These are phyloP conservation scores for Paramecium tetraurelia DNA, from an alignment of 73 alveolate genomes.

Conservation along the genomic window DNA sequence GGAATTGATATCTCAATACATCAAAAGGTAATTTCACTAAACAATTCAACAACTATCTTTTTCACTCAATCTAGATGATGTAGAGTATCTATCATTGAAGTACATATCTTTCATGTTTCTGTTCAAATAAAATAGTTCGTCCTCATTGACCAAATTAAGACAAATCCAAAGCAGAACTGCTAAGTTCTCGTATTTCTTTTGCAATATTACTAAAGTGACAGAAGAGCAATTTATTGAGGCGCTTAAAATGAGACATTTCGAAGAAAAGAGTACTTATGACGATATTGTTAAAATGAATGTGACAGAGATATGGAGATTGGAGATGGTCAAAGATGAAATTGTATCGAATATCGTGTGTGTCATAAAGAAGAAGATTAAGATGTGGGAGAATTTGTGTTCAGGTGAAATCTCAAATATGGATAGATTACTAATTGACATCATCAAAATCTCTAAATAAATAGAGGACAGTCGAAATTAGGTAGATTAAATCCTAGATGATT, in stretches of 20 bases:
- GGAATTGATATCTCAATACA: background rate
- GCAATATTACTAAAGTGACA: background rate
- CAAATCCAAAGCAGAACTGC: constrained; percentile 5
- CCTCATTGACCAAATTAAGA: background rate
- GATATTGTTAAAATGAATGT: constrained; percentile 28
- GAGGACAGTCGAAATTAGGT: background rate
- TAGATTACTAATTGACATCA: background rate
- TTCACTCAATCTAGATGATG: background rate
- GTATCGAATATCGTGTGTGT: background rate
- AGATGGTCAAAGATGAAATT: constrained; percentile 10
- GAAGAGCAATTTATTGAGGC: constrained; percentile 8
- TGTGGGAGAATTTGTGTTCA: constrained; percentile 32
- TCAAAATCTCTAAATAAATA: background rate
- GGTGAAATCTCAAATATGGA: constrained; percentile 29
- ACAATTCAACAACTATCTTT: constrained; percentile 10
- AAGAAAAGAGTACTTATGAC: constrained; percentile 7
- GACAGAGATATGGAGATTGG: constrained; percentile 40
- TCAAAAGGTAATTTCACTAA: constrained; percentile 20
- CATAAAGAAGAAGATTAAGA: background rate
- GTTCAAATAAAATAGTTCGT: constrained; percentile 38
- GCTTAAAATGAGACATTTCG: background rate
- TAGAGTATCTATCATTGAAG: background rate
- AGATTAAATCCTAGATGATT: background rate
- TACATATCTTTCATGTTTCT: constrained; percentile 9
- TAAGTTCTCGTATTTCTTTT: constrained; percentile 22